A percentile compares a stretch with the other conserved stretches of the same genome.
Evolutionary conservation across 345 rosid species (phyloP).

Genomic region (Sisymbrium irio): DNA sequence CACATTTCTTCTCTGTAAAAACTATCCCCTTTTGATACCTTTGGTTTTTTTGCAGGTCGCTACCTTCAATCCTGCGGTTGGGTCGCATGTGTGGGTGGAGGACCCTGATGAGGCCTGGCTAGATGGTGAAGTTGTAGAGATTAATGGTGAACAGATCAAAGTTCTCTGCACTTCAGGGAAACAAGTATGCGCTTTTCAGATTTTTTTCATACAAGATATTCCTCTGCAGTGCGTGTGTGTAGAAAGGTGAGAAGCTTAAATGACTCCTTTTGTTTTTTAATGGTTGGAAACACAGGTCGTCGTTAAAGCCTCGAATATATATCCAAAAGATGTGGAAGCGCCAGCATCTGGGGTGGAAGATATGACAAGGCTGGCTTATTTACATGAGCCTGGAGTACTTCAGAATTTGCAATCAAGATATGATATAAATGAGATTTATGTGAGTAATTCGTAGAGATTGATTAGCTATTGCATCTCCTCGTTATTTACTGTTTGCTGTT

Average conservation of each 20-base stretch:
- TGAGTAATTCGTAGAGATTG: constrained; percentile 54
- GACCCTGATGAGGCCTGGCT: constrained; percentile 87
- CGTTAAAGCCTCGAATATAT: constrained; percentile 66
- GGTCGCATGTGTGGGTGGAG: constrained; percentile 92
- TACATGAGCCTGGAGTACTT: constrained; percentile 98
- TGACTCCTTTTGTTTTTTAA: neutral
- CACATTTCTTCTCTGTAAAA: neutral
- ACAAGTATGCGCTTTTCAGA: constrained; percentile 50
- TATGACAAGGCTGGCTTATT: constrained; percentile 96
- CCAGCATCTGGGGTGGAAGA: constrained; percentile 98
- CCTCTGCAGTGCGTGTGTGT: neutral
- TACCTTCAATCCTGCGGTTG: constrained; percentile 53
- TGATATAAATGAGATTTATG: constrained; percentile 96
- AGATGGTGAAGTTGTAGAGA: constrained; percentile 83
- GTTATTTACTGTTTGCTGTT: neutral
- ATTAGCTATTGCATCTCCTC: neutral
- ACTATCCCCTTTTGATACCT: constrained; percentile 4
- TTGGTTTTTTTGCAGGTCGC: constrained; percentile 53
- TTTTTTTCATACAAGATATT: neutral
- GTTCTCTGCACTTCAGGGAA: constrained; percentile 87
- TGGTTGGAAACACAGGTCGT: constrained; percentile 45
- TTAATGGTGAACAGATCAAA: constrained; percentile 67
- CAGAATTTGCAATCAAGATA: constrained; percentile 95
- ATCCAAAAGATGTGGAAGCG: constrained; percentile 82
- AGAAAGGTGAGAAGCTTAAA: no score